Conservation (phyloP, 2,329 filamentous ascomycete genomes). For the Ustulina deusta region DNA sequence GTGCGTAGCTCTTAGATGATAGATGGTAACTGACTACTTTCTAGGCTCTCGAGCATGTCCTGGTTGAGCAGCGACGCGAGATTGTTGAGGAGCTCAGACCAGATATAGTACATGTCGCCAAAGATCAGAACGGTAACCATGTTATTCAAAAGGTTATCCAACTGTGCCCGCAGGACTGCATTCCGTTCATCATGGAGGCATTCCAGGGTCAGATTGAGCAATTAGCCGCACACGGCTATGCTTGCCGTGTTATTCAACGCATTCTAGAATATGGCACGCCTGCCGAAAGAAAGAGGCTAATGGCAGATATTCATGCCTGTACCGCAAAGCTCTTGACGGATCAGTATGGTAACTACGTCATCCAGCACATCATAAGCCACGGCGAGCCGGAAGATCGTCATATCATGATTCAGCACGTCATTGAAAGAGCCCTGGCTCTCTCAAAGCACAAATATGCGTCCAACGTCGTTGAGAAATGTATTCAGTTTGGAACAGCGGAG, state of each 20-base stretch:
- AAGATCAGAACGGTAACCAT: constrained; percentile 93
- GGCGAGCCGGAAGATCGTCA: constrained; percentile 79
- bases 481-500: constrained; percentile 75
- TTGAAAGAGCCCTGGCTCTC: constrained; percentile 75
- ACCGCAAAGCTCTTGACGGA: constrained; percentile 81
- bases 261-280: constrained; percentile 86
- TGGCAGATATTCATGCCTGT: constrained; percentile 81
- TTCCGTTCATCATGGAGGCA: constrained; percentile 86
- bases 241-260: constrained; percentile 92
- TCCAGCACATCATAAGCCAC: constrained; percentile 88
- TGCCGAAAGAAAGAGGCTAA: constrained; percentile 76
- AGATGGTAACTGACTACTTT: constrained; percentile 42
- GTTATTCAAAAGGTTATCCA: constrained; percentile 96
- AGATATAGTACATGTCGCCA: constrained; percentile 81
- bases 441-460: constrained; percentile 98
- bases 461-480: constrained; percentile 96
- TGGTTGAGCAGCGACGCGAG: constrained; percentile 89
- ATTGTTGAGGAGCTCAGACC: constrained; percentile 85
- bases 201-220: constrained; percentile 80
- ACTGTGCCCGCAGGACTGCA: constrained; percentile 78
- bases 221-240: constrained; percentile 84
- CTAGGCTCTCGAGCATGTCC: constrained; percentile 88
- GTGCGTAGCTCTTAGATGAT: background rate
- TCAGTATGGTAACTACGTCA: constrained; percentile 95
- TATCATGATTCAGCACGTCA: constrained; percentile 79